A percentile compares a stretch with the other conserved stretches of the same genome.
Conservation (phyloP, 805 yeast species). For the Yamadazyma ubonensis region DNA sequence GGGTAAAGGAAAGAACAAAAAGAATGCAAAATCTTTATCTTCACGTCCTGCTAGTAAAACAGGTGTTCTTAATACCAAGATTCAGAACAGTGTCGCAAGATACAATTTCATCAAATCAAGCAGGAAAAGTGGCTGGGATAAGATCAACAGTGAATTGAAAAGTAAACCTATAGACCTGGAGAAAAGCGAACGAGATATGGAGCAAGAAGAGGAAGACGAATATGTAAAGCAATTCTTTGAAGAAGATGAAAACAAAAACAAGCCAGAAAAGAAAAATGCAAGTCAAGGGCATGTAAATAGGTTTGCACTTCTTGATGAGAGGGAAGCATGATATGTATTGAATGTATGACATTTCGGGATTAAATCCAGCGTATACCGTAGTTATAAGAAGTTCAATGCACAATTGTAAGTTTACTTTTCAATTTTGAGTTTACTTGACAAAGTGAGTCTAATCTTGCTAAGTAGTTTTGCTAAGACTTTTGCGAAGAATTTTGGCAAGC, state of each 20-base stretch:
- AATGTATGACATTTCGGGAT: background rate
- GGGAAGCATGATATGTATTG: slow-evolving; percentile 26
- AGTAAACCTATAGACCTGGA: slow-evolving; percentile 7
- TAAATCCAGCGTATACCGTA: too few species aligned
- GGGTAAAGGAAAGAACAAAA: slow-evolving; percentile 29
- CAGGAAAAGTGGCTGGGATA: slow-evolving; percentile 74
- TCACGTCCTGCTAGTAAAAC: slow-evolving; percentile 51
- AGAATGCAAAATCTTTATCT: slow-evolving; percentile 20
- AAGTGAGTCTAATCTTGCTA: too few species aligned
- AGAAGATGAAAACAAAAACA: slow-evolving; percentile 10
- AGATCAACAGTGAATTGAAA: slow-evolving; percentile 37
- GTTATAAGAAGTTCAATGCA: too few species aligned
- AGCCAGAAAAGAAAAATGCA: background rate
- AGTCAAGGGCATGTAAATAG: slow-evolving; percentile 16
- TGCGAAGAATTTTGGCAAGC: too few species aligned
- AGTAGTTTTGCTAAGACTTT: too few species aligned
- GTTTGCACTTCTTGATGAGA: slow-evolving; percentile 36
- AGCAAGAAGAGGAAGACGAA: slow-evolving; percentile 36
- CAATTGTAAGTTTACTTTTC: too few species aligned
- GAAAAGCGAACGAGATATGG: slow-evolving; percentile 23
- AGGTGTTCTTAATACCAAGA: slow-evolving; percentile 59
- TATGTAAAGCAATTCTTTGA: slow-evolving; percentile 33
- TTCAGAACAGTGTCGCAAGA: slow-evolving; percentile 61
- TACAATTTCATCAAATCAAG: slow-evolving; percentile 60
- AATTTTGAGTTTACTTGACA: too few species aligned